Percentiles rank a stretch among this genome's conserved stretches.
These are phyloP conservation scores for Thalassiosira livingstoniorum DNA, from an alignment of 352 stramenopile genomes.

Conservation along the genomic window DNA sequence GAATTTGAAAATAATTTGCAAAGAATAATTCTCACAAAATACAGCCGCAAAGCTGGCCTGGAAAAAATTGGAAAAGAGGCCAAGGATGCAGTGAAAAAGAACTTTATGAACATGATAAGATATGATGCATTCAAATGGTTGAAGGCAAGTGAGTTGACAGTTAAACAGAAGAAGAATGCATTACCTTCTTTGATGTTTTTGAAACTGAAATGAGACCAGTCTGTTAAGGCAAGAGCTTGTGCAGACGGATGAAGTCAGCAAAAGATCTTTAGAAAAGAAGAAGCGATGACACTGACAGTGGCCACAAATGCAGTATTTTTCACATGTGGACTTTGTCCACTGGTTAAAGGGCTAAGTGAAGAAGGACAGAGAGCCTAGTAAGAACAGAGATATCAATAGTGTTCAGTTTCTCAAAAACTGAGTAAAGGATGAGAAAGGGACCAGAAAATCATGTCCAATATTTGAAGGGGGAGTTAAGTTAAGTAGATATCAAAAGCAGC, in stretches of 20 bases:
- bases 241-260: not conserved
- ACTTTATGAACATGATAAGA: not conserved
- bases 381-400: too few relatives aligned
- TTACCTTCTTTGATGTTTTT: constrained; percentile 12
- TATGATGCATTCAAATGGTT: not conserved
- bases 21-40: not conserved
- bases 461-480: too few relatives aligned
- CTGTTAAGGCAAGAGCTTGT: not conserved
- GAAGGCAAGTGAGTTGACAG: not conserved
- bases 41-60: not conserved
- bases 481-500: too few relatives aligned
- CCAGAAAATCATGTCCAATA: too few relatives aligned
- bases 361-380: too few relatives aligned
- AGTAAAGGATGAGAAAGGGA: too few relatives aligned
- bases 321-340: constrained; percentile 7
- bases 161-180: not conserved
- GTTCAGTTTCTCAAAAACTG: too few relatives aligned
- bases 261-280: not conserved
- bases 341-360: too few relatives aligned
- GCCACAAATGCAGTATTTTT: not conserved
- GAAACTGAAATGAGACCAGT: not conserved
- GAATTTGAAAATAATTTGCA: not conserved
- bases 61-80: not conserved
- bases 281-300: not conserved
- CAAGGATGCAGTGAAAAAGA: not conserved